Percentiles rank a stretch among this genome's conserved stretches.
These are phyloP conservation scores for Hyaloperonospora brassicae DNA, from an alignment of 352 stramenopile genomes.

Conservation along the genomic window DNA sequence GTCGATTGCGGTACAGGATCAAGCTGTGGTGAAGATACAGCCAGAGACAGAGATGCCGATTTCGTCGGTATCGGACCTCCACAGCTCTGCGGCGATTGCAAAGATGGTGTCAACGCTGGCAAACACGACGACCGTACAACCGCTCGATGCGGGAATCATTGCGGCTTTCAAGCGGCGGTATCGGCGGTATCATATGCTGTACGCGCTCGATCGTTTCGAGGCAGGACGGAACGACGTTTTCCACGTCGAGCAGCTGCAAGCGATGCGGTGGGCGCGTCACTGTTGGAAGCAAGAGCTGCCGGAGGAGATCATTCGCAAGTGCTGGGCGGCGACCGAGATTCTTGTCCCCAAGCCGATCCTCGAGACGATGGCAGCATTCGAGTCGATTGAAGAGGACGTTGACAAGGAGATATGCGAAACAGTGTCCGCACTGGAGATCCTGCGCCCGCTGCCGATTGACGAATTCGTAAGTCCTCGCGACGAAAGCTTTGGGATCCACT, in stretches of 20 bases:
- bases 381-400: slow-evolving; percentile 34
- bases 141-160: slow-evolving; percentile 36
- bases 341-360: slow-evolving; percentile 14
- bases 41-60: slow-evolving; percentile 6
- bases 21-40: slow-evolving; percentile 9
- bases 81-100: slow-evolving; percentile 9
- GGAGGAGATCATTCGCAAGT: slow-evolving; percentile 32
- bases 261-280: slow-evolving; percentile 45
- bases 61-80: slow-evolving; percentile 4
- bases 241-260: slow-evolving; percentile 37
- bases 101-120: slow-evolving; percentile 13
- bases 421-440: slow-evolving; percentile 30
- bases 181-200: slow-evolving; percentile 44
- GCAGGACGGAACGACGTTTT: slow-evolving; percentile 41
- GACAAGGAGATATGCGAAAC: slow-evolving; percentile 45
- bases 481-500: slow-evolving; percentile 39
- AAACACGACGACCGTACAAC: slow-evolving; percentile 24
- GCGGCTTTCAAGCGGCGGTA: slow-evolving; percentile 46
- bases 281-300: slow-evolving; percentile 38
- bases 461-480: slow-evolving; percentile 43
- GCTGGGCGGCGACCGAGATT: slow-evolving; percentile 32
- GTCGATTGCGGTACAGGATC: neutral
- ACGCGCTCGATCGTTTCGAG: slow-evolving; percentile 45
- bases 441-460: slow-evolving; percentile 37
- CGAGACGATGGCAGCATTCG: slow-evolving; percentile 24